A percentile compares a stretch with the other conserved stretches of the same genome.
Evolutionary conservation across 2,329 filamentous ascomycete species (phyloP).

Genomic region (Aspergillus fischeri): DNA sequence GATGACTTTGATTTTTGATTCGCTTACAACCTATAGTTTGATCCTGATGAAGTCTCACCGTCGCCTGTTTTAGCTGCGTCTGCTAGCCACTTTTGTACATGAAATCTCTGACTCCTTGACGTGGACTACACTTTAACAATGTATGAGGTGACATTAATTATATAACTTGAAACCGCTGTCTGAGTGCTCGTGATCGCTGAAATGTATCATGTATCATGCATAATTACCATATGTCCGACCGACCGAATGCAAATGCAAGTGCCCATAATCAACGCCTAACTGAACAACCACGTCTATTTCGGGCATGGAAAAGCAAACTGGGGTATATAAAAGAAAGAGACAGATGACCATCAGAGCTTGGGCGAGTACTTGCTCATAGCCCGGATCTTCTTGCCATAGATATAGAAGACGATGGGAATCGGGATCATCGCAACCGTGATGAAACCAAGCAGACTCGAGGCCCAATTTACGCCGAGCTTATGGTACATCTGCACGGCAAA

Average conservation of each 20-base stretch:
- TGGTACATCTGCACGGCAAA: slow-evolving; percentile 33
- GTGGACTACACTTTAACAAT: not conserved
- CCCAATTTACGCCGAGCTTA: slow-evolving; percentile 34
- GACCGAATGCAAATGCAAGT: not conserved
- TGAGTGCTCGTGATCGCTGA: not conserved
- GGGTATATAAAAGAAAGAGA: not conserved
- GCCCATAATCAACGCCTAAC: not conserved
- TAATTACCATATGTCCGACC: not conserved
- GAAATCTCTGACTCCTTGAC: not conserved
- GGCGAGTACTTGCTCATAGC: slow-evolving; percentile 41
- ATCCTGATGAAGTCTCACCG: not conserved
- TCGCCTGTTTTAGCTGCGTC: not conserved
- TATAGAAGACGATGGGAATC: slow-evolving; percentile 46
- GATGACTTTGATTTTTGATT: not conserved
- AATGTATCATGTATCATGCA: not conserved
- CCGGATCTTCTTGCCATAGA: slow-evolving; percentile 43
- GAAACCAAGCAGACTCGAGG: slow-evolving; percentile 34
- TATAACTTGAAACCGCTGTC: not conserved
- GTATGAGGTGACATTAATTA: not conserved
- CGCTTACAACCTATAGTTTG: not conserved
- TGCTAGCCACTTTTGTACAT: not conserved
- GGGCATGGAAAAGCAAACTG: not conserved
- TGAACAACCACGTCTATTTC: not conserved
- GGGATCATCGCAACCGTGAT: slow-evolving; percentile 39
- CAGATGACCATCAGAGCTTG: slow-evolving; percentile 12